Conservation (phyloP, 768 basidiomycete species). For the Kwoniella pini region DNA sequence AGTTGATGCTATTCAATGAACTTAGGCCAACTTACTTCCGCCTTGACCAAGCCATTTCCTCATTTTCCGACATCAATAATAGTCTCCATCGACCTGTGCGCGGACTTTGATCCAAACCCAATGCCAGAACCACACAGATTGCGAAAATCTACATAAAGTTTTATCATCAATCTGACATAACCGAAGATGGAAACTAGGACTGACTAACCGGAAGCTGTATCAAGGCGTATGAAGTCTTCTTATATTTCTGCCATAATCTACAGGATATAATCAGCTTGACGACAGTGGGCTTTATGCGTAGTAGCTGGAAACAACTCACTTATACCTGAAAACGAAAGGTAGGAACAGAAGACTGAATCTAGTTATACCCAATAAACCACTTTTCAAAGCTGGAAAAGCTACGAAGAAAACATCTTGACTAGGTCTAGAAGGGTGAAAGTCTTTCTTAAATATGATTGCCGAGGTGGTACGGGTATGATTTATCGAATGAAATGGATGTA, state of each 20-base stretch:
- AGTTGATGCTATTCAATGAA: too few relatives aligned
- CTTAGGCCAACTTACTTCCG: slow-evolving; percentile 41
- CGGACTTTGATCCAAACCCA: slow-evolving; percentile 57
- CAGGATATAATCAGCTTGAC: neutral
- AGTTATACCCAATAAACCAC: slow-evolving; percentile 54
- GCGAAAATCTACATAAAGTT: slow-evolving; percentile 53
- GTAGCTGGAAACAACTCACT: too few relatives aligned
- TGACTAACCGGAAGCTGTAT: slow-evolving; percentile 56
- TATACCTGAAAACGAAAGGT: slow-evolving; percentile 46
- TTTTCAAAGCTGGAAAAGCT: slow-evolving; percentile 57
- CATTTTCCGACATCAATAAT: slow-evolving; percentile 57
- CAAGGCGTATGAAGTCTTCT: slow-evolving; percentile 52
- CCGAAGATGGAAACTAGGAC: neutral
- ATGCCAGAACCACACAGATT: slow-evolving; percentile 56
- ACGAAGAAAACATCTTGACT: slow-evolving; percentile 57
- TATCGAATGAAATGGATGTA: too few relatives aligned
- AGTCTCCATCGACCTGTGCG: slow-evolving; percentile 57
- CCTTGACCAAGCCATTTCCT: slow-evolving; percentile 58
- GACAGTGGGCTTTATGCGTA: too few relatives aligned
- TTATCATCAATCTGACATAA: neutral
- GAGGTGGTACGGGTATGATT: too few relatives aligned
- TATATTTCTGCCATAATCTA: slow-evolving; percentile 56
- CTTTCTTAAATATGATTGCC: neutral
- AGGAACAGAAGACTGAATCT: slow-evolving; percentile 52
- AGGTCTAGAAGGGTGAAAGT: slow-evolving; percentile 51